Conservation (phyloP, 345 rosid species). For the Leavenworthia alabamica region DNA sequence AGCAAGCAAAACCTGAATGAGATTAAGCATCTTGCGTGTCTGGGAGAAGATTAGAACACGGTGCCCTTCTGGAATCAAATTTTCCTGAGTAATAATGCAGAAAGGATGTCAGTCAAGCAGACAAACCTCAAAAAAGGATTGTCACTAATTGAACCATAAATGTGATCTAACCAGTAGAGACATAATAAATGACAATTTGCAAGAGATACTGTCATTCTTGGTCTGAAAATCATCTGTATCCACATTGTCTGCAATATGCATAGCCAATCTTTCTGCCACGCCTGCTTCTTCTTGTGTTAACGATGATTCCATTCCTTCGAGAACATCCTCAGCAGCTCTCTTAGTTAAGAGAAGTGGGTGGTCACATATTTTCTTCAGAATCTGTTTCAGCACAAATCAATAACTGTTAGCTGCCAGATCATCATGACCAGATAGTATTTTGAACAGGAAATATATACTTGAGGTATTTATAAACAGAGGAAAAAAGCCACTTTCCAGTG, state of each 20-base stretch:
- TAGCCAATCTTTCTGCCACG: constrained; percentile 82
- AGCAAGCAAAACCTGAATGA: constrained; percentile 73
- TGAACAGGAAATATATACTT: not conserved
- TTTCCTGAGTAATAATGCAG: constrained; percentile 41
- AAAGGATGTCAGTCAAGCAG: constrained; percentile 14
- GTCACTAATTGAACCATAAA: not conserved
- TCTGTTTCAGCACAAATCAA: constrained; percentile 47
- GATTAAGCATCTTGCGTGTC: constrained; percentile 95
- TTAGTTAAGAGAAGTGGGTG: constrained; percentile 38
- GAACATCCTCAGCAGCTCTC: constrained; percentile 50
- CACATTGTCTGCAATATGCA: constrained; percentile 77
- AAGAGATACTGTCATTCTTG: constrained; percentile 70
- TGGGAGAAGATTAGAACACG: constrained; percentile 91
- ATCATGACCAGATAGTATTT: constrained; percentile 2
- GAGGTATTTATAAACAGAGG: not conserved
- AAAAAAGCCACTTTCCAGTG: not conserved
- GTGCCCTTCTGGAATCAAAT: constrained; percentile 86
- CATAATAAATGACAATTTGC: constrained; percentile 84
- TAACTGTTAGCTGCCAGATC: not conserved
- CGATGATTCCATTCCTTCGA: constrained; percentile 89
- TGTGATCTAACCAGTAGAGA: constrained; percentile 58
- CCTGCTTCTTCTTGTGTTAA: constrained; percentile 71
- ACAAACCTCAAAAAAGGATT: constrained; percentile 8
- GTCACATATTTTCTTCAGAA: constrained; percentile 77
- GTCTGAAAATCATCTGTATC: constrained; percentile 70